phyloP scores from a whole-genome alignment of 2,329 filamentous ascomycete genomes.

The Balansia obtecta region DNA sequence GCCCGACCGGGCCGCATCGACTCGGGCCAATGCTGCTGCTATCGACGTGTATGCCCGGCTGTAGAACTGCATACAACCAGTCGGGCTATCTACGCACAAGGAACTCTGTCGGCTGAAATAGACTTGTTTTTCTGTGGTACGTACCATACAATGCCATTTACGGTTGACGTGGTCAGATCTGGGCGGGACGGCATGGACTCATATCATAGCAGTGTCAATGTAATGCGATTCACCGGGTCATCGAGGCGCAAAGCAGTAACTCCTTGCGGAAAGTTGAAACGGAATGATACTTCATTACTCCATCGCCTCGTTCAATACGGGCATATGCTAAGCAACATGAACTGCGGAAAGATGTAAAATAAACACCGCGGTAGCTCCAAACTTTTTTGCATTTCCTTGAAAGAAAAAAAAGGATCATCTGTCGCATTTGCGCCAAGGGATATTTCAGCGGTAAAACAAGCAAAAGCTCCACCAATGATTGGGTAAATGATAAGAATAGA shows the following conservation, averaged over 20 bases:
- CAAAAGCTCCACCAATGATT: slow-evolving; percentile 1
- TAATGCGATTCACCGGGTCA: too few species aligned
- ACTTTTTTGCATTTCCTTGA: neutral
- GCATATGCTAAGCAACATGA: slow-evolving; percentile 2
- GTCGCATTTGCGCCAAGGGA: neutral
- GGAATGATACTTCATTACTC: slow-evolving; percentile 7
- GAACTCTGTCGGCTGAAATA: too few species aligned
- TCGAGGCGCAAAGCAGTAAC: too few species aligned
- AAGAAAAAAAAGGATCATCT: neutral
- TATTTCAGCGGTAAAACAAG: neutral
- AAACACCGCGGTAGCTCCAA: neutral
- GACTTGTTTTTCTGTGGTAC: too few species aligned
- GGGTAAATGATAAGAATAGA: neutral
- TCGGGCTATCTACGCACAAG: too few species aligned
- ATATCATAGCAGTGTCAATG: too few species aligned
- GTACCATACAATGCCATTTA: too few species aligned
- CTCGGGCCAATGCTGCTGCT: too few species aligned
- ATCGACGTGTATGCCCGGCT: too few species aligned
- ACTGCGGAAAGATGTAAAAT: neutral
- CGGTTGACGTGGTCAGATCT: too few species aligned
- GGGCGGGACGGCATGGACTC: neutral
- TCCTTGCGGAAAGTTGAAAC: slow-evolving; percentile 21
- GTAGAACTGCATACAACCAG: too few species aligned
- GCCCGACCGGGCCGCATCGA: too few species aligned
- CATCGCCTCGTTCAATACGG: neutral